Conservation (phyloP, 1,139 yeast species). For the Candida buenavistaensis region DNA sequence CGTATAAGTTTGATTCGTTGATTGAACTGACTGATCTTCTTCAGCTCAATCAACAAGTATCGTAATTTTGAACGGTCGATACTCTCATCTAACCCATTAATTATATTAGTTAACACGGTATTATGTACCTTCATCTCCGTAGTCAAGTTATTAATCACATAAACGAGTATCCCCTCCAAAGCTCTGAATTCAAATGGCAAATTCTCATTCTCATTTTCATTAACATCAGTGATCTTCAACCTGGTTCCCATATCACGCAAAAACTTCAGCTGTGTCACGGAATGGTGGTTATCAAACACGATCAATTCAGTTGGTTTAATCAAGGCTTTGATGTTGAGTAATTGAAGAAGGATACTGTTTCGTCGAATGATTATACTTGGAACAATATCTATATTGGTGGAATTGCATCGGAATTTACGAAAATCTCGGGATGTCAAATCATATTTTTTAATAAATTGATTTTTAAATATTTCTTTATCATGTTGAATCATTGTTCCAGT, state of each 20-base stretch:
- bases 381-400: slow-evolving; percentile 36
- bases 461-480: slow-evolving; percentile 39
- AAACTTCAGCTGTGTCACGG: slow-evolving; percentile 37
- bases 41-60: slow-evolving; percentile 43
- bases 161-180: slow-evolving; percentile 41
- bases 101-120: slow-evolving; percentile 38
- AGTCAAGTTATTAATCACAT: slow-evolving; percentile 38
- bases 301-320: slow-evolving; percentile 42
- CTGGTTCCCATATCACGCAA: slow-evolving; percentile 33
- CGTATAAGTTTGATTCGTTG: slow-evolving; percentile 42
- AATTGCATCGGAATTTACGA: slow-evolving; percentile 31
- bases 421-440: slow-evolving; percentile 42
- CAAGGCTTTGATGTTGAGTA: slow-evolving; percentile 44
- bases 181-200: slow-evolving; percentile 48
- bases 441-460: slow-evolving; percentile 37
- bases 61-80: slow-evolving; percentile 42
- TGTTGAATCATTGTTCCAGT: slow-evolving; percentile 39
- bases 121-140: slow-evolving; percentile 47
- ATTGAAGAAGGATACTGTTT: slow-evolving; percentile 38
- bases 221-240: too few relatives aligned
- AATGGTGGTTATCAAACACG: slow-evolving; percentile 36
- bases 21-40: slow-evolving; percentile 46
- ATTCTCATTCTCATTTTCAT: too few relatives aligned
- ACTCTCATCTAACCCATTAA: slow-evolving; percentile 39
- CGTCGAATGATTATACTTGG: slow-evolving; percentile 42